phyloP scores from a whole-genome alignment of 106 monocot species.

The Dioscorea zingiberensis region DNA sequence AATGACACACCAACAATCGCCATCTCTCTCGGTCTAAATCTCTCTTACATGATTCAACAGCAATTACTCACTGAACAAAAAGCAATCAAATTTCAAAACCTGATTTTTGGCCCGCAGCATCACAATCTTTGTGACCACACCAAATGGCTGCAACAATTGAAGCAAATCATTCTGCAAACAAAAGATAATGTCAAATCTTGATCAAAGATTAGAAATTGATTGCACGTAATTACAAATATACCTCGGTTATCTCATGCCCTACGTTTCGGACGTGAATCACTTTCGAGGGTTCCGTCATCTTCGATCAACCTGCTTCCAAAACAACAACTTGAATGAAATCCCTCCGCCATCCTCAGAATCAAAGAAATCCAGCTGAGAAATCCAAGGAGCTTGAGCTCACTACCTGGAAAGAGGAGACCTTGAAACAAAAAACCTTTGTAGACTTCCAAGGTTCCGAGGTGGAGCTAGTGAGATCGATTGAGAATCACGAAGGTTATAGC shows the following conservation, averaged over 20 bases:
- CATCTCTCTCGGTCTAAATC: too few species aligned
- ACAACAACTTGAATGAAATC: neutral
- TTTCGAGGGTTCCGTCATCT: conserved; percentile 87
- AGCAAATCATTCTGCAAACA: conserved; percentile 52
- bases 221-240: neutral
- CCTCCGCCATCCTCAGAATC: too few species aligned
- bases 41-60: neutral
- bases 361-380: too few species aligned
- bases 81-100: conserved; percentile 11
- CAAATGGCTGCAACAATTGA: conserved; percentile 67
- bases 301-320: neutral
- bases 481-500: too few species aligned
- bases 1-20: neutral
- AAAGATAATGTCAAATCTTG: neutral
- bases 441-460: too few species aligned
- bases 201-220: too few species aligned
- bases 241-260: conserved; percentile 85
- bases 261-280: conserved; percentile 95
- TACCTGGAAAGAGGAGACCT: too few species aligned
- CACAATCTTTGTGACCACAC: conserved; percentile 49
- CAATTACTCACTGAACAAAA: neutral
- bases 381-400: too few species aligned
- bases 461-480: too few species aligned
- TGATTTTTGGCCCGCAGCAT: conserved; percentile 73
- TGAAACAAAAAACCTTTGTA: too few species aligned